Conservation (phyloP, 2,329 filamentous ascomycete species). For the Claviceps capensis region DNA sequence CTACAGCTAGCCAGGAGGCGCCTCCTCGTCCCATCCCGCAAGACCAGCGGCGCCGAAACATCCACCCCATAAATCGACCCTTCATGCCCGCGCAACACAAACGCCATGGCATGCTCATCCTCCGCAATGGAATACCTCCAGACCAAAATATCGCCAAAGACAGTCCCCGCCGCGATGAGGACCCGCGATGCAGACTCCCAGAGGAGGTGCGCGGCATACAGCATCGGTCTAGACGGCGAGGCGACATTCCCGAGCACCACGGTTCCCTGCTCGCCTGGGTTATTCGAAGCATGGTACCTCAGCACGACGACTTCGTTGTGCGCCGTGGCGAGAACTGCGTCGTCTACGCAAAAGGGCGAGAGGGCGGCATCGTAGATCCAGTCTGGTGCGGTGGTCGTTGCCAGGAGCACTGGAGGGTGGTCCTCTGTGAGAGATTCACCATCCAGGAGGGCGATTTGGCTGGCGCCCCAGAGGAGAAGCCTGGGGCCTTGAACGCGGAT, state of each 20-base stretch:
- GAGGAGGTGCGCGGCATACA: conserved; percentile 70
- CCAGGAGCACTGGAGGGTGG: conserved; percentile 4
- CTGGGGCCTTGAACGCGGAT: conserved; percentile 31
- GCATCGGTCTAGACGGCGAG: conserved; percentile 63
- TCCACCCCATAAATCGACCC: conserved; percentile 87
- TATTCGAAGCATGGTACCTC: conserved; percentile 14
- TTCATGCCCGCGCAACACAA: conserved; percentile 57
- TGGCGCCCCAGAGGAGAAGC: conserved; percentile 57
- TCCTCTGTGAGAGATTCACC: conserved; percentile 10
- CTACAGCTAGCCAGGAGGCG: conserved; percentile 82
- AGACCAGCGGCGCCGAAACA: conserved; percentile 47
- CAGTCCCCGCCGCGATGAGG: conserved; percentile 76
- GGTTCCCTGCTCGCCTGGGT: conserved; percentile 21
- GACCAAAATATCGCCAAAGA: conserved; percentile 85
- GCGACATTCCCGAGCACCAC: conserved; percentile 27
- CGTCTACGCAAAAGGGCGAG: conserved; percentile 26
- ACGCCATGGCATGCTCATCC: conserved; percentile 23
- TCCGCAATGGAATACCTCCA: conserved; percentile 54
- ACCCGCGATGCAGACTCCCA: conserved; percentile 46
- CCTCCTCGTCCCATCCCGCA: conserved; percentile 23
- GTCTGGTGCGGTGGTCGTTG: conserved; percentile 40
- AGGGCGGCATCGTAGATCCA: conserved; percentile 63
- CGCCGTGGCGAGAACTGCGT: conserved; percentile 59
- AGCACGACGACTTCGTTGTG: conserved; percentile 67
- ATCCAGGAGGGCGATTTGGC: conserved; percentile 33